A percentile compares a stretch with the other conserved stretches of the same genome.
Conservation (phyloP, 139 green algal species). For the Chlamydomonas eustigma region DNA sequence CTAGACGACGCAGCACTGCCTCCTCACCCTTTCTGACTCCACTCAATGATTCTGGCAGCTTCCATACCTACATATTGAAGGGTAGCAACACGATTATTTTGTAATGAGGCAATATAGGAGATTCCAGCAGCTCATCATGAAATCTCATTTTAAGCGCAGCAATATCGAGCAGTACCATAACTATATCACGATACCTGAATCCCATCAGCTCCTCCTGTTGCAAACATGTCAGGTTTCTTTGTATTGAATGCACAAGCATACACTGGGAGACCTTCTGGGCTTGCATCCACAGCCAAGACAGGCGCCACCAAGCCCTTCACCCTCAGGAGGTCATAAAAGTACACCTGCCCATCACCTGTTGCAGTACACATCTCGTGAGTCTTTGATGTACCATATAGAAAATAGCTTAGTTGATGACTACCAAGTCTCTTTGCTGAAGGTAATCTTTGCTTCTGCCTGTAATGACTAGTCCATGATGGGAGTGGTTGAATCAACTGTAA, state of each 20-base stretch:
- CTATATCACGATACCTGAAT: too few relatives aligned
- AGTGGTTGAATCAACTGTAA: too few relatives aligned
- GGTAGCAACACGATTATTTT: too few relatives aligned
- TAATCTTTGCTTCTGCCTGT: too few relatives aligned
- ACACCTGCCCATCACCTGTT: conserved; percentile 48
- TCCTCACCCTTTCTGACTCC: conserved; percentile 26
- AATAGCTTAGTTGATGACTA: too few relatives aligned
- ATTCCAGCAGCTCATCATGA: too few relatives aligned
- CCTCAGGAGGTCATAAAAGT: conserved; percentile 62
- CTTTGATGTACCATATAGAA: too few relatives aligned
- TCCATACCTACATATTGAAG: conserved; percentile 43
- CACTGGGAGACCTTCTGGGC: conserved; percentile 21
- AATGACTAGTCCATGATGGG: too few relatives aligned
- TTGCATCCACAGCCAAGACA: conserved; percentile 24
- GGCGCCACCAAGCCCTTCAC: conserved; percentile 5
- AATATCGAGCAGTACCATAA: too few relatives aligned
- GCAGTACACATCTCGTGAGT: background rate
- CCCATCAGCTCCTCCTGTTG: conserved; percentile 28
- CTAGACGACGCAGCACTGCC: conserved; percentile 16
- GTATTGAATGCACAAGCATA: conserved; percentile 52
- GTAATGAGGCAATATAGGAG: too few relatives aligned
- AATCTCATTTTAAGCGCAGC: too few relatives aligned
- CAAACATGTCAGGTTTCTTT: conserved; percentile 39
- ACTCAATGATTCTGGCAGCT: conserved; percentile 23
- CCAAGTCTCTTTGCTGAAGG: too few relatives aligned